Evolutionary conservation across 2,329 filamentous ascomycete species (phyloP), one percentile per base, ranked within the genome.

Genomic region (Fusarium pilosicola): DNA sequence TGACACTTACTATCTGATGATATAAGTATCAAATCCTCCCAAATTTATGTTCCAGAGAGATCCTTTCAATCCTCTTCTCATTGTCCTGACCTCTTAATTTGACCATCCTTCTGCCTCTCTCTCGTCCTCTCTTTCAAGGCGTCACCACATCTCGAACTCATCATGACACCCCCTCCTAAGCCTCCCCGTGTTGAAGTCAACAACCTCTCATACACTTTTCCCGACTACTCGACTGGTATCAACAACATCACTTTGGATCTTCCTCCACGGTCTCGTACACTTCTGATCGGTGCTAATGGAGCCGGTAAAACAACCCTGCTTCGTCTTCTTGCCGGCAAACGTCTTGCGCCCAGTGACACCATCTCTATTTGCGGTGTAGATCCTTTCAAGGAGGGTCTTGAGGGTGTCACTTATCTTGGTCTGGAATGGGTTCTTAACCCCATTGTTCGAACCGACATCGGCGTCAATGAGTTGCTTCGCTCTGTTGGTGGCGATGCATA

Each of bases 381-480:
- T 83, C 96, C 96, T 14, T 99, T 99, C 89, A 93, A 94, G 82
- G 89, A 95, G 41, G 91, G 92, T 17, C 90, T 98, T 34, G 94
- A 97, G 84, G 96, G 96, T 71, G 96, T 99, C 38, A 98, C 96
- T 28, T 99, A 99, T 83, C 92, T 99, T 13, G 96, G 96, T 2
- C 90, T 98, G 1, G 96, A 99, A 86, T 99, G 96, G 96, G 96
- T 98, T 7, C 89, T 99, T 15, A 98, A 98, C 86, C 94, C 94
- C 55, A 97, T 98, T 78, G 96, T 98, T 54, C 93, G 96, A 58
- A 97, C 93, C 36, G 96, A 99, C 83, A 97, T 99, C 76, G 94
- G 94, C 67, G 96, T 99, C 7, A 89, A 88, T 7, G 95, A 97
- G 74, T 90, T 99, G 11, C 90, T 99, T 32, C 86, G 90, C 55